Conservation (phyloP, 768 basidiomycete genomes). For the Tricholomella constricta region DNA sequence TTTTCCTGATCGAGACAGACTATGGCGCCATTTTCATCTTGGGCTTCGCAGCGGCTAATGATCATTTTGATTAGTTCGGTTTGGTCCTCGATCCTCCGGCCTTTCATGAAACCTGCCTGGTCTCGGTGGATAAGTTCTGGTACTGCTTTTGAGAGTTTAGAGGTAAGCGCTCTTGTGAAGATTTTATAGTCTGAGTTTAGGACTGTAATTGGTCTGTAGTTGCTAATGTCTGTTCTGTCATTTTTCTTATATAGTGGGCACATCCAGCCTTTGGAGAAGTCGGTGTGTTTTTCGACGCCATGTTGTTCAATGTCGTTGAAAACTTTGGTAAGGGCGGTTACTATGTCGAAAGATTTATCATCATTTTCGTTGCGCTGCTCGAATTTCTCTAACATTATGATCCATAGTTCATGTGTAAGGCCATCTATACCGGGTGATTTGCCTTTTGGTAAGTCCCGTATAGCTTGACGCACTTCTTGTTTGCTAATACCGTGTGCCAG, state of each 20-base stretch:
- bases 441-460: slow-evolving; percentile 15
- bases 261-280: slow-evolving; percentile 6
- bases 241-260: slow-evolving; percentile 41
- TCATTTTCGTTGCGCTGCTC: too few species aligned
- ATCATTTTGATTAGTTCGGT: slow-evolving; percentile 27
- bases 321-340: not conserved
- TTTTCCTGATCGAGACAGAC: slow-evolving; percentile 37
- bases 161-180: slow-evolving; percentile 2
- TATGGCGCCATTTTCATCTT: not conserved
- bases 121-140: not conserved
- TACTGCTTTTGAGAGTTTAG: not conserved
- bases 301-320: slow-evolving; percentile 7
- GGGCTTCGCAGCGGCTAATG: slow-evolving; percentile 11
- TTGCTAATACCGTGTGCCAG: too few species aligned
- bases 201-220: slow-evolving; percentile 40
- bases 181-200: slow-evolving; percentile 29
- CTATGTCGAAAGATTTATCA: not conserved
- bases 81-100: slow-evolving; percentile 33
- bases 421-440: slow-evolving; percentile 28
- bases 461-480: slow-evolving; percentile 15
- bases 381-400: not conserved
- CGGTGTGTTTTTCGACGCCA: not conserved
- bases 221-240: slow-evolving; percentile 28
- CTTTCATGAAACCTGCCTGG: slow-evolving; percentile 15
- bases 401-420: slow-evolving; percentile 26